Evolutionary conservation across 192 early-diverging fungal species (phyloP), one percentile per base, ranked within the genome.

Genomic region (Coemansia sp.): DNA sequence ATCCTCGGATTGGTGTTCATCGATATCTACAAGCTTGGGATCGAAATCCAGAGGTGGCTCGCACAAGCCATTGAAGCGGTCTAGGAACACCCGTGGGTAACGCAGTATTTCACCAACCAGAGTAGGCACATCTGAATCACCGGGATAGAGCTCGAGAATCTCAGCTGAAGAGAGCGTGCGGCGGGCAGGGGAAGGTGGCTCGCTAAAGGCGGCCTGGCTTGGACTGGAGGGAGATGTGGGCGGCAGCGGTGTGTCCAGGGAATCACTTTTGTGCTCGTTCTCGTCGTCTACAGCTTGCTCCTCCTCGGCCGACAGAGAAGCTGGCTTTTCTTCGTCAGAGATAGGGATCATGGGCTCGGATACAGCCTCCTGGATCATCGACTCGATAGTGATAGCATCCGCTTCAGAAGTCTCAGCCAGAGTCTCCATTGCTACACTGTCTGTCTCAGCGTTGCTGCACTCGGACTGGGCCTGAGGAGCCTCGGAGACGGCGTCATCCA

Each of bases 51-150:
- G 67, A 9, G 89, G 90, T 53, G 86, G 82, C 35, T 90, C 81
- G 75, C 88, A 89, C 40, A 91, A 71, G 7, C 70, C 65, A 61
- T 84, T 86, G 80, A 94, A 95, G 70, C 88, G 88, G 82, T 91
- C 84, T 70, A 96, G 83, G 77, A 96, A 96, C 61, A 80, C 88
- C 30, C 84, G 83, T 53, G 87, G 83, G 61, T 93, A 94, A 65
- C 84, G 83, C 66, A 88, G 88, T 53, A 89, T 89, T 52, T 87
- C 86, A 29, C 73, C 86, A 7, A 86, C 84, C 39, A 86, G 73
- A 13, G 67, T 70, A 8, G 83, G 77, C 8, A 77, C 71, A n/a
- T 76, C 61, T 2, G 71, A 59, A 20, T 85, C 71, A 20, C 87
- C 89, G 39, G 86, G 83, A 52, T 85, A 85, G 39, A 89, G 61